Percentiles rank a stretch among this genome's conserved stretches.
Evolutionary conservation across 2,329 filamentous ascomycete genomes (phyloP).

Genomic region (Alternaria longipes): DNA sequence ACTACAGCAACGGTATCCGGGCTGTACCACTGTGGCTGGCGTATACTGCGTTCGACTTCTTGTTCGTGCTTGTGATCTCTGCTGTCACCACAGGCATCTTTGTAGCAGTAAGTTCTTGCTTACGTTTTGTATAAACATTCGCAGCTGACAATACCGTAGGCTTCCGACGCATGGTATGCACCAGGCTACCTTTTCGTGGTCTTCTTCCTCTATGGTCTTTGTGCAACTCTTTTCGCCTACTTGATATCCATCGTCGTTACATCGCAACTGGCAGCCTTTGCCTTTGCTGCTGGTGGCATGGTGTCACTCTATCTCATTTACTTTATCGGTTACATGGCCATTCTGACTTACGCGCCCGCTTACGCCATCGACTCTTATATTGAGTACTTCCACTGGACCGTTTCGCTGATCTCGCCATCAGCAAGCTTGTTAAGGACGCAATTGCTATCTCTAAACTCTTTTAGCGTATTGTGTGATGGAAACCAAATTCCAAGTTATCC

Average conservation of each 20-base stretch:
- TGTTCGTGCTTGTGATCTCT: constrained; percentile 73
- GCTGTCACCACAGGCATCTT: constrained; percentile 75
- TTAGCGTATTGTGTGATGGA: constrained; percentile 77
- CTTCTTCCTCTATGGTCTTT: constrained; percentile 81
- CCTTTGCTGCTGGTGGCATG: constrained; percentile 80
- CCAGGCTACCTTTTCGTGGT: constrained; percentile 84
- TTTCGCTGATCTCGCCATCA: constrained; percentile 78
- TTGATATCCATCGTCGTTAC: constrained; percentile 80
- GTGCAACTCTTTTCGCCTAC: constrained; percentile 80
- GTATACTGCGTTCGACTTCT: constrained; percentile 82
- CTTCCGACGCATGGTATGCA: constrained; percentile 75
- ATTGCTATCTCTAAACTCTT: constrained; percentile 82
- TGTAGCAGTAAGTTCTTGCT: constrained; percentile 55
- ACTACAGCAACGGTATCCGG: constrained; percentile 91
- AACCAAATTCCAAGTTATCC: constrained; percentile 72
- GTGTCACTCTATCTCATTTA: constrained; percentile 62
- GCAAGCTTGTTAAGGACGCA: constrained; percentile 78
- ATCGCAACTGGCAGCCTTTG: constrained; percentile 85
- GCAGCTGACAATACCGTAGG: constrained; percentile 35
- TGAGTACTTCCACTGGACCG: constrained; percentile 75
- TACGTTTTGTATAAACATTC: too few species aligned
- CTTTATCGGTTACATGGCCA: constrained; percentile 60
- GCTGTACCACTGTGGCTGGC: constrained; percentile 85
- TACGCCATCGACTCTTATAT: constrained; percentile 73
- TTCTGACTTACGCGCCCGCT: constrained; percentile 77